Evolutionary conservation across 2,329 filamentous ascomycete species (phyloP), one percentile per base, ranked within the genome.

Genomic region (Emmonsiellopsis sp.): DNA sequence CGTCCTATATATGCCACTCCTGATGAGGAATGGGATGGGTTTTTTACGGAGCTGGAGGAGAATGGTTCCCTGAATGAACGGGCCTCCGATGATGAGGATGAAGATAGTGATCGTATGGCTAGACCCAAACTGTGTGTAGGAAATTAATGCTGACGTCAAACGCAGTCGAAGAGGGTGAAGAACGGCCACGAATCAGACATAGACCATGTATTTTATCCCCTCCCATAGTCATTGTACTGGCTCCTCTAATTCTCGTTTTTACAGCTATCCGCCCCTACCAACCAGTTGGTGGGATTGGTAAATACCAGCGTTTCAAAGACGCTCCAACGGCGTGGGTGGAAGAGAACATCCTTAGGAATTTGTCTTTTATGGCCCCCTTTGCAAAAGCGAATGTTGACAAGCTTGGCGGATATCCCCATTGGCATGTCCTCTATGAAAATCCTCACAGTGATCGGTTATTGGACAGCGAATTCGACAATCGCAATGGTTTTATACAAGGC

Each of bases 241-340:
- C 44, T 47, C 33, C 14, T 11, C 44, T 31, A 31, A 34, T 14
- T 14, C 21, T 27, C 2, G 6, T 47, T 31, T 47, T 8, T 36
- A 47, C 32, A 47, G 44, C 31, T 47, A n/a, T n/a, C 44, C 17
- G 32, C 32, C n/a, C 32, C n/a, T 47, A 31, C 44, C 34, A 47
- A 33, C 42, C 40, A 9, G 17, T 46, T n/a, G 33, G 31, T 9
- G 50, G 50, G 17, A 27, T 52, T 6, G 50, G 50, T 21, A 40
- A 42, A 10, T 52, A 52, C 13, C 42, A n/a, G n/a, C 50, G 40
- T 37, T 42, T 42, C 11, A 39, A 44, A 52, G 34, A 43, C 42
- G 50, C 50, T n/a, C 33, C 42, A 40, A 44, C 34, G 14, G 50
- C 45, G 13, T 52, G 40, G 50, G 36, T 44, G 5, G 50, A 52